Evolutionary conservation across 2,329 filamentous ascomycete genomes (phyloP), one percentile per base, ranked within the genome.

Genomic region (Neofusicoccum umdonicola): DNA sequence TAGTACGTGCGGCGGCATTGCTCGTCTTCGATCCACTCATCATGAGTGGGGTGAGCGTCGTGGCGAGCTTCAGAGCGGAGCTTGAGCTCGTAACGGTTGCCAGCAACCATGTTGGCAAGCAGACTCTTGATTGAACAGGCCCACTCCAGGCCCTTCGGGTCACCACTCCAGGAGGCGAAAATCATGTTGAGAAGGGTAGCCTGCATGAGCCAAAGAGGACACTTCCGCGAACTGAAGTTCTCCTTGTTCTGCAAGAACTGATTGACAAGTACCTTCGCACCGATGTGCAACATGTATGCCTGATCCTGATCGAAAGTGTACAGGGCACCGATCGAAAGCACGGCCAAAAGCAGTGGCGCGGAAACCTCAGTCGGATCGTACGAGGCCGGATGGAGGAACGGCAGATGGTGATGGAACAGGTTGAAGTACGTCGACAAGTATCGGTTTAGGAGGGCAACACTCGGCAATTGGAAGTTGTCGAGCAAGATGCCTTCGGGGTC

Each of bases 81-180:
- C 84, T 97, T 97, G 66, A 98, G 83, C 79, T 99, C 95, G 76
- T 98, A 98, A 58, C 93, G 88, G 76, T 97, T 98, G 66, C 95
- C 95, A 65, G 94, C 92, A 65, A 99, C 95, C 94, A 99, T 98
- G 80, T 98, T 98, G 69, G 94, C 94, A 57, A 99, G 87, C 44
- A 98, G 84, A 82, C 93, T 96, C 86, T 98, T 98, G 80, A 99
- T 98, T 1, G 95, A 98, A 78, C 94, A 98, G 41, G 95, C 93
- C 95, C 95, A 99, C 78, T 99, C 95, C 2, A 99, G 85, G 42
- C 95, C 95, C 79, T 97, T 98, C 41, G 95, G 90, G 74, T 98
- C 95, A 72, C 95, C 95, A 77, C 95, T 98, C 95, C 95, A 99
- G 83, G 93, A 98, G 63, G 95, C 93, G 77, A 99, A 98, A 69